Base-by-base conservation (phyloP, 306 rosid genomes). In the Castanea mollissima region DNA sequence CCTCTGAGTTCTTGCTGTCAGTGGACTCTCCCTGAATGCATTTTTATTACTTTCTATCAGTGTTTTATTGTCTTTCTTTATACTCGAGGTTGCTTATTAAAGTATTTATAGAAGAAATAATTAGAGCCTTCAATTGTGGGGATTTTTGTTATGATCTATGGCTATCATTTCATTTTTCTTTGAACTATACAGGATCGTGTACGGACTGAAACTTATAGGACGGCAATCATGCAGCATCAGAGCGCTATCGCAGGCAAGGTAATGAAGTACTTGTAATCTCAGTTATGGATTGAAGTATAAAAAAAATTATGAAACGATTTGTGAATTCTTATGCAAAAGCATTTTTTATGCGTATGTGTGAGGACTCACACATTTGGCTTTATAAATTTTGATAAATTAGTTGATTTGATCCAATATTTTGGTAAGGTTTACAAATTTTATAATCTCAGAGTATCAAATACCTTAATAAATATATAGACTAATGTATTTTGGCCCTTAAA, bases 181-280 rank as follows among this genome's bases (percentile, higher is more conserved):
- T 54, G 52, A 34, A n/a, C 25, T 71, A 64, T 83, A 57, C 92
- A 94, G 97, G 98, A 94, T 85, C 96, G 90, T 13, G 89, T 87
- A 76, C 91, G 98, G 68, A 94, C 98, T 57, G 97, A 94, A 71
- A 87, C 97, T 68, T 94, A 94, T 57, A 89, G 88, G 87, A 86
- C 79, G 2, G 98, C 98, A 58, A 90, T 94, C 78, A 94, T 90
- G 94, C 94, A 84, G 85, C 93, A 91, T 82, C 94, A 88, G 90
- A 87, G 86, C 78, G 84, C 74, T 59, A 94, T 94, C 69, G 91
- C 94, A 34, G 98, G 97, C 77, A 94, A 92, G 79, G 98, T 94
- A 91, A 87, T 86, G 62, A 75, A 81, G 78, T 62, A 35, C 52
- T 9, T 76, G 15, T 69, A 69, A 71, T 72, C 12, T 65, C 11